Base-by-base conservation (phyloP, 1,139 yeast species). In the Meyerozyma carpophila region DNA sequence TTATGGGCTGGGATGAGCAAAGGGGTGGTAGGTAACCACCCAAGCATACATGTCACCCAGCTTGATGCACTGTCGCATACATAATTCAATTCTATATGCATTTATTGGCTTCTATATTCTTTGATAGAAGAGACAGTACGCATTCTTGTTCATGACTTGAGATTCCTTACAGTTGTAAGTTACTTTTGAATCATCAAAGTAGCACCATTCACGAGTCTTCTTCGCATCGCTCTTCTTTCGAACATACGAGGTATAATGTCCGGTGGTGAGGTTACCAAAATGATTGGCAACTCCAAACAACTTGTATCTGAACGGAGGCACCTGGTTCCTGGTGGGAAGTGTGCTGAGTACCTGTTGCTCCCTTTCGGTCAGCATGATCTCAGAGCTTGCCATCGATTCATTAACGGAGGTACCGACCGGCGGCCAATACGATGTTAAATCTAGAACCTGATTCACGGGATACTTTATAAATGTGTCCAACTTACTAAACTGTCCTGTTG, bases 281-380 rank as follows among this genome's bases (percentile, higher is more conserved):
- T 93, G 98, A 54, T 88, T 86, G n/a, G 91, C 93, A 28, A 91
- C 95, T 0, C 86, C 95, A 54, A 82, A 87, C 32, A 93, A 65
- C 51, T 79, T 80, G 61, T 91, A 93, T 31, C 76, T 68, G 62
- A 86, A 90, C 3, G 96, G 96, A 1, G 95, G 84, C 0, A 62
- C 61, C 62, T 90, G 97, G 21, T 87, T 90, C 50, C 96, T 70
- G 0, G 70, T 57, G 0, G 95, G 94, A 38, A 86, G 66, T 9
- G 77, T 70, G 2, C 70, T 54, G 36, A 84, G 60, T 36, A 73
- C 63, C 37, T 62, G 56, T n/a, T 59, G 55, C 47, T 79, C 84
- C 31, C 65, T 64, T n/a, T 65, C 63, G 42, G 65, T 52, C 44
- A 71, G 49, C 51, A 73, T 63, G 1, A 49, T 44, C 40, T 56